phyloP scores from a whole-genome alignment of 1,139 yeast species.

The Ashbya aceris region DNA sequence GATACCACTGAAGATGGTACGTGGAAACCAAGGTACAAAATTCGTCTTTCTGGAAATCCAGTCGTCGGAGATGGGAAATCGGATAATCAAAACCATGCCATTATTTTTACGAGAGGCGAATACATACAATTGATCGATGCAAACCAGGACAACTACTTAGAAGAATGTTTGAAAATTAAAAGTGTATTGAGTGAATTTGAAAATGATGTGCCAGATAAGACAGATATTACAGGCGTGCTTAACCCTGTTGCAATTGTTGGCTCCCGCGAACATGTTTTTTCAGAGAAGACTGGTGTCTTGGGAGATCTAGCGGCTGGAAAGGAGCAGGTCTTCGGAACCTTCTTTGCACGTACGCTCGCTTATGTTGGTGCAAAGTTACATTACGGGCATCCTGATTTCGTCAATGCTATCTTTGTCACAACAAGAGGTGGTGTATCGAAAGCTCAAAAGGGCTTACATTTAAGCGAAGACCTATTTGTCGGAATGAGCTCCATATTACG shows the following conservation, averaged over 20 bases:
- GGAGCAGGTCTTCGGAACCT: constrained; percentile 68
- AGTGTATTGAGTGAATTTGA: constrained; percentile 58
- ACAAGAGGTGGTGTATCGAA: constrained; percentile 73
- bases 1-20: constrained; percentile 56
- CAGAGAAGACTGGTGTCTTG: constrained; percentile 63
- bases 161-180: constrained; percentile 67
- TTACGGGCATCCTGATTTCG: constrained; percentile 71
- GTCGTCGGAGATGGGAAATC: constrained; percentile 73
- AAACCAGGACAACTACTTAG: constrained; percentile 65
- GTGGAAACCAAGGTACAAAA: constrained; percentile 63
- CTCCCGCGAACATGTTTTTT: constrained; percentile 66
- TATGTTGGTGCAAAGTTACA: constrained; percentile 67
- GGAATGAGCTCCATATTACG: constrained; percentile 66
- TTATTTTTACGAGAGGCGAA: constrained; percentile 68
- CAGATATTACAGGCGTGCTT: constrained; percentile 22
- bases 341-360: constrained; percentile 63
- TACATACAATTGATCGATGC: constrained; percentile 69
- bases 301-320: constrained; percentile 76
- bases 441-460: constrained; percentile 65
- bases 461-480: constrained; percentile 69
- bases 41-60: constrained; percentile 66
- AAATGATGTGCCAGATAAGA: constrained; percentile 26
- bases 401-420: constrained; percentile 57
- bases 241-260: constrained; percentile 65
- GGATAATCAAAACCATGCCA: constrained; percentile 64